Conservation (phyloP, 1,284 basidiomycete species). For the Vanrija pseudolonga region DNA sequence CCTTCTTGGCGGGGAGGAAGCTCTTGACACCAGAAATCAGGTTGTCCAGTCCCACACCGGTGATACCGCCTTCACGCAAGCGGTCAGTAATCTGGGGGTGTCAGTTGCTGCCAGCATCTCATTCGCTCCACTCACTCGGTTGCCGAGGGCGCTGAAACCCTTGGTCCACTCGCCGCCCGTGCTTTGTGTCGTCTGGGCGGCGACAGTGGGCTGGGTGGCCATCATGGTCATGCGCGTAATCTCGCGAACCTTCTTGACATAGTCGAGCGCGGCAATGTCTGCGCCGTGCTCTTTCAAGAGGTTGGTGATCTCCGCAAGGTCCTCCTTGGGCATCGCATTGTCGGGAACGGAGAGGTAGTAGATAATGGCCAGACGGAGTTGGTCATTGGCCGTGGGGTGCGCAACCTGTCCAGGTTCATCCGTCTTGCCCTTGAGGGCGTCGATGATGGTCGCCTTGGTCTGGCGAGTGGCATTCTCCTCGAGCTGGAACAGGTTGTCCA, state of each 20-base stretch:
- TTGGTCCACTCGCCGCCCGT: constrained; percentile 59
- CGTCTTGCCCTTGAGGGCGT: constrained; percentile 58
- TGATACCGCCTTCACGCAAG: constrained; percentile 81
- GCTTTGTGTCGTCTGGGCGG: constrained; percentile 41
- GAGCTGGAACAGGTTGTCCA: constrained; percentile 94
- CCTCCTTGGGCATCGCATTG: constrained; percentile 74
- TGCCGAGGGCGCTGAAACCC: constrained; percentile 89
- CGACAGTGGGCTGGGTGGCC: constrained; percentile 66
- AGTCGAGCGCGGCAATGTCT: constrained; percentile 81
- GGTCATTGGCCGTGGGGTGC: constrained; percentile 66
- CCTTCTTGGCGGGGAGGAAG: constrained; percentile 92
- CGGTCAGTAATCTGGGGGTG: constrained; percentile 68
- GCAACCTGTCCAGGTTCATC: constrained; percentile 58
- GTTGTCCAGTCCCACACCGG: constrained; percentile 70
- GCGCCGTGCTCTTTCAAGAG: constrained; percentile 76
- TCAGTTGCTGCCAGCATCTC: constrained; percentile 3
- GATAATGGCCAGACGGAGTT: constrained; percentile 87
- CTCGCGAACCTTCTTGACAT: constrained; percentile 87
- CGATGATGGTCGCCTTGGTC: constrained; percentile 75
- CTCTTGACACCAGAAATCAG: constrained; percentile 97
- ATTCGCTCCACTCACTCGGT: constrained; percentile 59
- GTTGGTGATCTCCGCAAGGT: constrained; percentile 80
- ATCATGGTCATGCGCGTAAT: constrained; percentile 86
- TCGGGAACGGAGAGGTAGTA: constrained; percentile 88
- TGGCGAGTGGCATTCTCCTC: constrained; percentile 89